Percentiles rank a stretch among this genome's conserved stretches.
Evolutionary conservation across 768 basidiomycete species (phyloP).

Genomic region (Lactarius indigo): DNA sequence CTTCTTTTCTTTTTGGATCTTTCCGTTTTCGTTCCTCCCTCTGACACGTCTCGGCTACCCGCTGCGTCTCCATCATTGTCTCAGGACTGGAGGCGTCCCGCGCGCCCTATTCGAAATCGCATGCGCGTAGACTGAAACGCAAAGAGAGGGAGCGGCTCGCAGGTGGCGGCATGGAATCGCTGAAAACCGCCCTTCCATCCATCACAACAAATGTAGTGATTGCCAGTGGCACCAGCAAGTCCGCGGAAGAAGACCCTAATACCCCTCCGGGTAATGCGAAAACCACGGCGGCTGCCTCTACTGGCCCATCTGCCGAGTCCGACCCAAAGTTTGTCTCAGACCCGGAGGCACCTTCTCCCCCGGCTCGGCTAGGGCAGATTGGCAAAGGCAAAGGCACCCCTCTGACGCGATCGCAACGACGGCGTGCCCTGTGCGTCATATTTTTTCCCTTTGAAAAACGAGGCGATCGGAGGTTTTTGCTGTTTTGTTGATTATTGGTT

Average conservation of each 20-base stretch:
- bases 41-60: slow-evolving; percentile 1
- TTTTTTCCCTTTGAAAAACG: neutral
- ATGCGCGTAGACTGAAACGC: slow-evolving; percentile 64
- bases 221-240: neutral
- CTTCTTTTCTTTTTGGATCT: neutral
- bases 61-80: neutral
- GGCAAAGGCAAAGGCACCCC: slow-evolving; percentile 60
- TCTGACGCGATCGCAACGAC: slow-evolving; percentile 61
- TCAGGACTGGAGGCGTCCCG: slow-evolving; percentile 48
- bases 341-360: neutral
- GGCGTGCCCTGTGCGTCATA: slow-evolving; percentile 57
- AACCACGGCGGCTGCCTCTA: neutral
- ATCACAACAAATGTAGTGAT: slow-evolving; percentile 30
- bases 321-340: neutral
- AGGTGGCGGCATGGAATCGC: slow-evolving; percentile 34
- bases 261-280: neutral
- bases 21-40: neutral
- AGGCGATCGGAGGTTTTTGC: slow-evolving; percentile 8
- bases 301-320: neutral
- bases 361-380: slow-evolving; percentile 50
- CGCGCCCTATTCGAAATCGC: slow-evolving; percentile 67
- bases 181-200: slow-evolving; percentile 50
- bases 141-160: slow-evolving; percentile 48
- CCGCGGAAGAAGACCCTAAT: slow-evolving; percentile 25
- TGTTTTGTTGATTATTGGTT: slow-evolving; percentile 11